phyloP scores from a whole-genome alignment of 1,284 basidiomycete species.

The Lentinula novae-zelandiae region DNA sequence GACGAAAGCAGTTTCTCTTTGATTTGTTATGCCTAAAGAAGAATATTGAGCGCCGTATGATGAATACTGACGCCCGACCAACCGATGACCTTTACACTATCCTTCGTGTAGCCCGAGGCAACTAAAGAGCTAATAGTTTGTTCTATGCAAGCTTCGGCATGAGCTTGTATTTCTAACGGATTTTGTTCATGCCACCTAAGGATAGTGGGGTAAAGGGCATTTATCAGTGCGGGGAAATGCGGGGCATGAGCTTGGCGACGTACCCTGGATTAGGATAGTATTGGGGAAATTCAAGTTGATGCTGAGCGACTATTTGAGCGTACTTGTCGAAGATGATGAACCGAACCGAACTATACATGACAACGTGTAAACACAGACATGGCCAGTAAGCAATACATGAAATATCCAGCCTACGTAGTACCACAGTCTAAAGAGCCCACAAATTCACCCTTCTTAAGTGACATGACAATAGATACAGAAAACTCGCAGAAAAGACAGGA shows the following conservation, averaged over 20 bases:
- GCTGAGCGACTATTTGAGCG: conserved; percentile 84
- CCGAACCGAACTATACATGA: conserved; percentile 70
- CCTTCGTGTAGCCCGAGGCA: conserved; percentile 66
- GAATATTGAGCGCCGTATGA: conserved; percentile 14
- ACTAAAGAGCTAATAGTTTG: conserved; percentile 74
- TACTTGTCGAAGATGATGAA: conserved; percentile 93
- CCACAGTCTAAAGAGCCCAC: conserved; percentile 90
- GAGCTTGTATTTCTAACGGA: conserved; percentile 77
- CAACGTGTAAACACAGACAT: conserved; percentile 6
- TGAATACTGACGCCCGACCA: conserved; percentile 21
- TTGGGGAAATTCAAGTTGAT: conserved; percentile 89
- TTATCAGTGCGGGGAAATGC: neutral
- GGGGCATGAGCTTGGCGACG: conserved; percentile 20
- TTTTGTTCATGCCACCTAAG: conserved; percentile 94
- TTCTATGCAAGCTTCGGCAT: conserved; percentile 78
- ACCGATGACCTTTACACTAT: conserved; percentile 92
- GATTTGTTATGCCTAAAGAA: conserved; percentile 86
- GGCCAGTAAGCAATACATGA: neutral
- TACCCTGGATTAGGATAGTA: conserved; percentile 87
- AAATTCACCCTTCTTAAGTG: conserved; percentile 63
- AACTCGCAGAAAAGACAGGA: neutral
- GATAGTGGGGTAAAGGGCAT: neutral
- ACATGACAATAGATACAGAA: neutral
- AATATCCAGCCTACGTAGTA: conserved; percentile 68
- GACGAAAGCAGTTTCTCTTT: conserved; percentile 93